phyloP scores from a whole-genome alignment of 2,329 filamentous ascomycete genomes.

The Botryotinia globosa region DNA sequence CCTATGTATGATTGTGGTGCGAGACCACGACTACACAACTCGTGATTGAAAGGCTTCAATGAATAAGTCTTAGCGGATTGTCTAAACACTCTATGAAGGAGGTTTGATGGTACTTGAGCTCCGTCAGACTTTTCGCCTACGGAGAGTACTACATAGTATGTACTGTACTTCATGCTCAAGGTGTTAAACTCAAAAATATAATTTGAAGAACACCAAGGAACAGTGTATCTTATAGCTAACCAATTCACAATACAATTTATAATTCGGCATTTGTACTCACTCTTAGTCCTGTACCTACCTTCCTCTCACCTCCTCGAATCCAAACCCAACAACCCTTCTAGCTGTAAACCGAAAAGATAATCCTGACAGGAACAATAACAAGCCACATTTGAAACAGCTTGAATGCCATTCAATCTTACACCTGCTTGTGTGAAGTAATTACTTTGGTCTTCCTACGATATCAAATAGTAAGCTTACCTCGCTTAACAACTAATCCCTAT shows the following conservation, averaged over 20 bases:
- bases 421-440: background rate
- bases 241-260: background rate
- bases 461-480: background rate
- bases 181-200: background rate
- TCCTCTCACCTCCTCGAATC: background rate
- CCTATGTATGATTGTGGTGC: too few relatives aligned
- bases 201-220: background rate
- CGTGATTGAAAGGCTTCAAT: too few relatives aligned
- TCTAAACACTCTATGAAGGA: too few relatives aligned
- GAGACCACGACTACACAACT: too few relatives aligned
- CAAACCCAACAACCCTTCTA: background rate
- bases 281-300: background rate
- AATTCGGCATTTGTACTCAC: background rate
- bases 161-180: background rate
- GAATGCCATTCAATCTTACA: background rate
- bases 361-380: background rate
- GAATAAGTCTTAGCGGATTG: too few relatives aligned
- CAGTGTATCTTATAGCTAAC: too few relatives aligned
- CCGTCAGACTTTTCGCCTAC: background rate
- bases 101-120: too few relatives aligned
- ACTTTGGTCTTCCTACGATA: background rate
- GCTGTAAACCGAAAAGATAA: too few relatives aligned
- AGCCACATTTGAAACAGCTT: background rate
- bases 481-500: background rate
- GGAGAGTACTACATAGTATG: background rate